Evolutionary conservation across 1,284 basidiomycete species (phyloP), one percentile per base, ranked within the genome.

Genomic region (Mycena citricolor): DNA sequence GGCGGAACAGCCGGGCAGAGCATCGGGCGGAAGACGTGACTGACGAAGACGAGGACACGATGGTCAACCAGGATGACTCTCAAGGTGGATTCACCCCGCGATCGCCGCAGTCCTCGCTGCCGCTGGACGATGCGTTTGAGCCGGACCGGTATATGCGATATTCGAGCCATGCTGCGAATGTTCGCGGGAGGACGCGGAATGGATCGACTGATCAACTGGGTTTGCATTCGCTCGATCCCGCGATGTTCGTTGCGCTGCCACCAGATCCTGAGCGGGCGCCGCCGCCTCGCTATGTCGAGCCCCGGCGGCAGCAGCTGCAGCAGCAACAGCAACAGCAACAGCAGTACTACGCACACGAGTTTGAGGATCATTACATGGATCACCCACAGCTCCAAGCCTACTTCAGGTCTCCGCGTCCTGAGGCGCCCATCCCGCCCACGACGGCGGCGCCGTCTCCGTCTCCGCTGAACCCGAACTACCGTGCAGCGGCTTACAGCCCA

Each of bases 341-440:
- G 24, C 30, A 22, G n/a, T 44, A 48, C 28, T 45, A 52, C 21
- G 31, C 50, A 1, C 42, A 46, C n/a, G 80, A 83, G 26, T 76
- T 79, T 36, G 60, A 71, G 31, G 71, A 74, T 37, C 68, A 69
- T 43, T 70, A 78, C 47, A 65, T 70, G 41, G 76, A 79, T 30
- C 79, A 84, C 54, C 67, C 78, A 31, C 47, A 40, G 59, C 64
- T 83, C 30, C 79, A 81, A 40, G 60, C 74, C 0, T 84, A 79
- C 56, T 64, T 79, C 16, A 70, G 73, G 20, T 74, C 79, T 2
- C 66, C 70, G 5, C 76, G 85, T 1, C 83, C 85, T 0, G 76
- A 78, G 43, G 85, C 83, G 0, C 86, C 85, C 5, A 74, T 88
- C 33, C 85, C 86, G 0, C 84, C 84, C 0, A 88, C 85, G 0